Base-by-base conservation (phyloP, 257 asterid genomes). In the Scutellaria barbata region DNA sequence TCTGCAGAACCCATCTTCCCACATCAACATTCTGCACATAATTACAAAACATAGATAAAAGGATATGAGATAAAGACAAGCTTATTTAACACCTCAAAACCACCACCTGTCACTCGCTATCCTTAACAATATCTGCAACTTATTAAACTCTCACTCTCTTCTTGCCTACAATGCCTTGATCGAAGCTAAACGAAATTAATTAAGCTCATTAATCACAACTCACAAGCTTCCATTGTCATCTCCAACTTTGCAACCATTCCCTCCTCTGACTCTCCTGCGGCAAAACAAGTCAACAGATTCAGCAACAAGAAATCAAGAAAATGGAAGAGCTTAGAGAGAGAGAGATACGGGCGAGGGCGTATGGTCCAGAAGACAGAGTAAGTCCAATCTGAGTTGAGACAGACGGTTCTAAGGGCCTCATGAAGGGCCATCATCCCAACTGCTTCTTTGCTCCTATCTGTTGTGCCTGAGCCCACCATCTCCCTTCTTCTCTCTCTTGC, bases 381-480 rank as follows among this genome's bases (percentile, higher is more conserved):
- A 81, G 92, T 95, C 99, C 99, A 95, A 81, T 95, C 98, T 73
- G 99, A 78, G 85, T 87, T 92, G 75, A 95, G 88, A 83, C 99
- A 95, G 79, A 95, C 90, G 79, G 66, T 89, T 87, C 98, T 77
- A 71, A 92, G 99, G 81, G 99, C 93, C 80, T 89, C 98, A 70
- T 95, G 99, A 88, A 95, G 95, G 87, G 99, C 99, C 99, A 95
- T 95, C 99, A 95, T 92, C 84, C 99, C 99, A 66, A 89, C 99
- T 65, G 99, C 99, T 81, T 92, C 99, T 89, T 92, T 95, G 97
- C 98, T 92, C 77, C 99, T 91, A 84, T 95, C 98, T 82, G 86
- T 62, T 80, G 88, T 81, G 78, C 93, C 95, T 81, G 99, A 95
- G 91, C 99, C 99, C 95, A 95, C 99, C 99, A 95, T 92, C 77